Conservation (phyloP, 495 filamentous ascomycete species). For the Pyronema domesticum region DNA sequence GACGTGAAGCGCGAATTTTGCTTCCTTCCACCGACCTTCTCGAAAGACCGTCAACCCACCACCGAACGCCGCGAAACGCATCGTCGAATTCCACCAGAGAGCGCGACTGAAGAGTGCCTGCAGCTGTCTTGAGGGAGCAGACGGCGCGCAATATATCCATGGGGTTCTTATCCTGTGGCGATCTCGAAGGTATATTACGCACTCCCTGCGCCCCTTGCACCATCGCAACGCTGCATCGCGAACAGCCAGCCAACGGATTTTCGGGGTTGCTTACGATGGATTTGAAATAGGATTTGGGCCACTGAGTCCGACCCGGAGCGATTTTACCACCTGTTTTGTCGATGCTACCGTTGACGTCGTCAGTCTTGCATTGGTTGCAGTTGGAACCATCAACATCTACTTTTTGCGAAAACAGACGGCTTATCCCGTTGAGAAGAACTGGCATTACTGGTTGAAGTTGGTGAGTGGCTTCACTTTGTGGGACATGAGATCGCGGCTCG, state of each 20-base stretch:
- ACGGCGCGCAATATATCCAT: not conserved
- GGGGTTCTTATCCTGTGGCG: slow-evolving; percentile 5
- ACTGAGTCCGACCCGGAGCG: slow-evolving; percentile 60
- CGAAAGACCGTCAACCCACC: too few species aligned
- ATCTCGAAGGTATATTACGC: slow-evolving; percentile 19
- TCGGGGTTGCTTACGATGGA: not conserved
- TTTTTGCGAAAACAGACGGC: slow-evolving; percentile 49
- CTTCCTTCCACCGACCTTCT: too few species aligned
- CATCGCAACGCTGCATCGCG: not conserved
- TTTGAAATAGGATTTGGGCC: slow-evolving; percentile 65
- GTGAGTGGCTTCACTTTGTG: slow-evolving; percentile 31
- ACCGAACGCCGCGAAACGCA: too few species aligned
- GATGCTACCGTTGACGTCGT: slow-evolving; percentile 67
- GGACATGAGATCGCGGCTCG: not conserved
- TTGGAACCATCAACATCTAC: slow-evolving; percentile 57
- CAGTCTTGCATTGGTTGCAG: slow-evolving; percentile 55
- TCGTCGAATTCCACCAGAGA: too few species aligned
- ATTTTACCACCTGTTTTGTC: slow-evolving; percentile 92
- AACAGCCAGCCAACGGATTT: not conserved
- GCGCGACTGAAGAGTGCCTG: not conserved
- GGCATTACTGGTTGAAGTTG: slow-evolving; percentile 90
- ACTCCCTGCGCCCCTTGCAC: not conserved
- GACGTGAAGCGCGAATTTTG: too few species aligned
- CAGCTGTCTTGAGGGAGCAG: not conserved
- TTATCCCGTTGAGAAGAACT: slow-evolving; percentile 57